A percentile compares a stretch with the other conserved stretches of the same genome.
Evolutionary conservation across 345 rosid species (phyloP).

Genomic region (Heritiera fomes): DNA sequence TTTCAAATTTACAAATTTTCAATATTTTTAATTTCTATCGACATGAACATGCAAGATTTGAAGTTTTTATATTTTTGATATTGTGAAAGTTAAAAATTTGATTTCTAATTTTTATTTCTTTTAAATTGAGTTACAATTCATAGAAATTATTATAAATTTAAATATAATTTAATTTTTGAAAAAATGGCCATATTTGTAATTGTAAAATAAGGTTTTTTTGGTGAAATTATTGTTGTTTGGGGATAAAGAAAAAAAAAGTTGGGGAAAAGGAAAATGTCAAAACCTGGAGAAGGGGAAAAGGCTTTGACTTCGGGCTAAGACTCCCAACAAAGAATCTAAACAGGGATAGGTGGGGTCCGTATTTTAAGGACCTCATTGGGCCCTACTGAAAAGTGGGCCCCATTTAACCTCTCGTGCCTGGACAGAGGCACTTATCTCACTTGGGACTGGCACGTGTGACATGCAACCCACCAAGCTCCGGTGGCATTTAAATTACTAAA

Average conservation of each 20-base stretch:
- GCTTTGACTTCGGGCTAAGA: slow-evolving; percentile 20
- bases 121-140: too few species aligned
- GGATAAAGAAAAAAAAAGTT: neutral
- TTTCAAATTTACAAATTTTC: too few species aligned
- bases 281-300: slow-evolving; percentile 11
- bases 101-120: too few species aligned
- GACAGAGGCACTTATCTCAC: neutral
- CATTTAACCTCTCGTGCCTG: slow-evolving; percentile 8
- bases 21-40: too few species aligned
- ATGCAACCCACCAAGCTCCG: neutral
- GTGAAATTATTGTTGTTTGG: neutral
- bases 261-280: neutral
- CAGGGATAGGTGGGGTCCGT: slow-evolving; percentile 10
- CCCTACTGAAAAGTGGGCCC: neutral
- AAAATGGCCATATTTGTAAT: too few species aligned
- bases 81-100: neutral
- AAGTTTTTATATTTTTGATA: neutral
- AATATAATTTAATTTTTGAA: too few species aligned
- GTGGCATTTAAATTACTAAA: too few species aligned
- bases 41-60: slow-evolving; percentile 4
- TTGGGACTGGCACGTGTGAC: slow-evolving; percentile 10
- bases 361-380: neutral
- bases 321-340: slow-evolving; percentile 12
- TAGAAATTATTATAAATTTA: too few species aligned
- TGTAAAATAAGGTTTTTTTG: neutral